Base-by-base conservation (phyloP, 176 grass and related monocot species). In the Avena sativa region DNA sequence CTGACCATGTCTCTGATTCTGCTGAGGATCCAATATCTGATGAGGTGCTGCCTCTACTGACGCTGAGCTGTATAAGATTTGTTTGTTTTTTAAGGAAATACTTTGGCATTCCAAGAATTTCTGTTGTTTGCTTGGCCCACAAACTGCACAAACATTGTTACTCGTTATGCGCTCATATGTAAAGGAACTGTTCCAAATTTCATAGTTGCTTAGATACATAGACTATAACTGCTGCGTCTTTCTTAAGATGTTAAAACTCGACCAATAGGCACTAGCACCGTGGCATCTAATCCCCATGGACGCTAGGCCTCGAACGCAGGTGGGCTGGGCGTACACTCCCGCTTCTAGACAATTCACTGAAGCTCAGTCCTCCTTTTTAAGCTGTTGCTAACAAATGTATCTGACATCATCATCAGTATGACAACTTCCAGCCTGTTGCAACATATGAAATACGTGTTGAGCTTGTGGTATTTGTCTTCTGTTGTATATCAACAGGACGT, bases 1-100 rank as follows among this genome's bases (percentile, higher is more conserved):
- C 23, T 30, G 85, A 17, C 25, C 79, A n/a, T 4, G 53, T 52
- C 20, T 81, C 68, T 66, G 79, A 87, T 51, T 87, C 86, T 44
- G 53, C 14, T 13, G 86, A 87, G 40, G 86, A 87, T 43, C 69
- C 68, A 3, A 87, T 87, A 81, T 87, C 86, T 81, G 78, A 87
- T 65, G 86, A 87, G 78, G 86, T 87, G 44, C 83, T 64, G 56
- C 25, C 58, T 63, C 83, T 75, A 17, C 20, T 66, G 47, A 76
- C 4, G 3, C 48, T 64, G 56, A 23, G 26, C 57, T 51, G 8
- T 9, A 28, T 74, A 65, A 6, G 57, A 26, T 76, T 65, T 13
- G 61, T 12, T 28, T 26, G 12, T 64, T 15, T 8, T 2, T 65
- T 65, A 5, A 30, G 1, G 61, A 65, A 65, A 65, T 23, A 66